Evolutionary conservation across 208 protist species (phyloP), one percentile per base, ranked within the genome.

Genomic region (Acanthamoeba castellanii): DNA sequence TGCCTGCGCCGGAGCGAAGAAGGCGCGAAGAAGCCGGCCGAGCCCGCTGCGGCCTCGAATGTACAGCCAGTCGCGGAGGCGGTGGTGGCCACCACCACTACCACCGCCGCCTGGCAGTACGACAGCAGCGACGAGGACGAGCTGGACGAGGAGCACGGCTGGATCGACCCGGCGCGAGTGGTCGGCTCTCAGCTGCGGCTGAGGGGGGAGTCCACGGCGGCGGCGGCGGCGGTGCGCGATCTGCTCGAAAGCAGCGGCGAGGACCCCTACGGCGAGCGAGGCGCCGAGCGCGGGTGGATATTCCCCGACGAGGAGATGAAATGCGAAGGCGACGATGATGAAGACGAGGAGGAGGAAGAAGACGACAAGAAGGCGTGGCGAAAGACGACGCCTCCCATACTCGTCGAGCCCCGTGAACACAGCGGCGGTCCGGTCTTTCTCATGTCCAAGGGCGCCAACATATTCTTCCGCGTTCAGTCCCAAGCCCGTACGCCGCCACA

Each of bases 391-490:
- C 74, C 74, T 0, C 74, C 74, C 22, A 84, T 55, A n/a, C 74
- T 84, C 37, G 22, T 84, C 30, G 74, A 84, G 16, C 45, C 16
- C n/a, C 74, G 45, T 0, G 42, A 30, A 2, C 0, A 45, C 45
- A 47, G 45, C 11, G 74, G 45, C 45, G 74, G 27, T 27, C 74
- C 74, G 45, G 42, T 55, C 22, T 84, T 84, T 34, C 32, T 32
- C 20, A 27, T 84, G 30, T 84, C 34, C 16, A 45, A 84, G 74
- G 45, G 45, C 74, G 11, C 74, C 74, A 52, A 84, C 34, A 84
- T 84, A 22, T 84, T 84, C 74, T 84, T 84, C 74, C 74, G 74
- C 34, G 74, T 84, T 25, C 74, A 84, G 27, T 84, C 74, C 5
- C 74, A 84, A 55, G 34, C 74, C 14, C 42, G 74, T 84, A 52